These are phyloP conservation scores for Trichoderma asperelloides DNA, from an alignment of 495 filamentous ascomycete genomes.

Conservation along the genomic window DNA sequence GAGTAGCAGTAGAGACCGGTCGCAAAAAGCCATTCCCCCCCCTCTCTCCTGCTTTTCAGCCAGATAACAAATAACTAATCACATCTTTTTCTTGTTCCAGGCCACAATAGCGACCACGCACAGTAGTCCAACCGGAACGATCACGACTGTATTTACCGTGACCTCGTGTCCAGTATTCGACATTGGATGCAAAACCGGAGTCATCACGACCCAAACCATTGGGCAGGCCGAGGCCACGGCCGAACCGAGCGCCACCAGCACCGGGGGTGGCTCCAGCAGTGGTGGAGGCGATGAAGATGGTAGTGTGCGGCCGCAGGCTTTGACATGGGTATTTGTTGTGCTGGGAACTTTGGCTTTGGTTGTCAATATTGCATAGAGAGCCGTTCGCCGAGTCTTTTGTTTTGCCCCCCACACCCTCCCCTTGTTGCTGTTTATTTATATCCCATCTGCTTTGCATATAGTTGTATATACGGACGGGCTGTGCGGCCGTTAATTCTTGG, in stretches of 20 bases:
- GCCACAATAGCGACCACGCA: background rate
- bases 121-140: background rate
- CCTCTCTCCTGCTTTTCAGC: background rate
- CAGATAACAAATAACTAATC: background rate
- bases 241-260: background rate
- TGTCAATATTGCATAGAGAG: background rate
- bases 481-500: no score
- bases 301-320: background rate
- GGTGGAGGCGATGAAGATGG: background rate
- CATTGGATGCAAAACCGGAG: conserved; percentile 2
- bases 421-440: background rate
- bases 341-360: background rate
- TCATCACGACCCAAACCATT: conserved; percentile 4
- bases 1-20: background rate
- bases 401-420: background rate
- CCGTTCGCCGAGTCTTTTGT: background rate
- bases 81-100: background rate
- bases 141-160: conserved; percentile 4
- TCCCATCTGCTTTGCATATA: background rate
- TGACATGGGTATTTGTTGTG: background rate
- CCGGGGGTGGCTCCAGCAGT: background rate
- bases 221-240: background rate
- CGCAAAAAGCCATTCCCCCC: no score
- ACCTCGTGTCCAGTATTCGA: conserved; percentile 9
- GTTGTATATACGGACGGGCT: no score